Evolutionary conservation across 805 yeast species (phyloP).

Genomic region (Candida loeiensis): DNA sequence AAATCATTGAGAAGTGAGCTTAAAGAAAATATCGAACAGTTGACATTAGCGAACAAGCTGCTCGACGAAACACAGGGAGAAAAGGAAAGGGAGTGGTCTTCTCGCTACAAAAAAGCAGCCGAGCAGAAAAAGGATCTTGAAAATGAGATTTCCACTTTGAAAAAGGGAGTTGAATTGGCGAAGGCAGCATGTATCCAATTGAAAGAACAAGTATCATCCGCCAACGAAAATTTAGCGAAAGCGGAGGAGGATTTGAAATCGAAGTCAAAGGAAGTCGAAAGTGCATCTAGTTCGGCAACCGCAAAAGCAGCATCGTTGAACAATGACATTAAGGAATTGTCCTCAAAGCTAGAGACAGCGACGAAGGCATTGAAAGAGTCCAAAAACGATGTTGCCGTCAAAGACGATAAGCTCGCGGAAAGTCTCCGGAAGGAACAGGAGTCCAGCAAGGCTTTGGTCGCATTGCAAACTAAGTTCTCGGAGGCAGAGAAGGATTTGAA

Average conservation of each 20-base stretch:
- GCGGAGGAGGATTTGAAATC: background rate
- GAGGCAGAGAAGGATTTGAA: constrained; percentile 1
- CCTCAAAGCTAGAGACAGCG: background rate
- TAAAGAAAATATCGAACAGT: too few relatives aligned
- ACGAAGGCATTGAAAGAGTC: constrained; percentile 1
- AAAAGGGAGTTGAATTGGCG: constrained; percentile 3
- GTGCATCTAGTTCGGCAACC: too few relatives aligned
- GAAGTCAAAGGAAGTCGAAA: background rate
- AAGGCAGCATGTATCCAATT: background rate
- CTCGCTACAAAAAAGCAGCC: background rate
- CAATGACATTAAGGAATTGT: background rate
- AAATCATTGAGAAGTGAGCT: too few relatives aligned
- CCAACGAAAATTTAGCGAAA: background rate
- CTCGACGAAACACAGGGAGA: constrained; percentile 1
- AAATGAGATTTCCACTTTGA: constrained; percentile 1
- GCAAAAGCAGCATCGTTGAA: background rate
- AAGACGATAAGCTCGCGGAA: constrained; percentile 7
- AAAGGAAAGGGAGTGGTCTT: background rate
- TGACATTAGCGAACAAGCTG: constrained; percentile 2
- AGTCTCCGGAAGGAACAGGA: constrained; percentile 4
- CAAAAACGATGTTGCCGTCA: constrained; percentile 6
- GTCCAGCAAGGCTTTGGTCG: constrained; percentile 6
- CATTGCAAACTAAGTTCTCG: constrained; percentile 4
- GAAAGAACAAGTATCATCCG: background rate
- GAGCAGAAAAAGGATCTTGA: background rate